Evolutionary conservation across 768 basidiomycete species (phyloP).

Genomic region (Trametes gibbosa): DNA sequence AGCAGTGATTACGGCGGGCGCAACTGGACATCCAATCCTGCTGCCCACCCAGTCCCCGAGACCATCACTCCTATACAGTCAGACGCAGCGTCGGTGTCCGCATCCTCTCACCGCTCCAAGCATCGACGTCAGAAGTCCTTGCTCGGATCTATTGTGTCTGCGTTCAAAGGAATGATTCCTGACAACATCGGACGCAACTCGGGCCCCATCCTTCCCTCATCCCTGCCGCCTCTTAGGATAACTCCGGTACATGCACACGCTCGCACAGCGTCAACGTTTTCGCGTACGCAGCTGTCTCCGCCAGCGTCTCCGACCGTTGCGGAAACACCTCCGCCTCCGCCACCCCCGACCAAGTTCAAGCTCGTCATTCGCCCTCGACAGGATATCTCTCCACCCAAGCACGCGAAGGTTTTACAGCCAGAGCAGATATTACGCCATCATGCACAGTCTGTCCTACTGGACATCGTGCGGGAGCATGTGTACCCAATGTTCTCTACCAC

Average conservation of each 20-base stretch:
- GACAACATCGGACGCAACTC: slow-evolving; percentile 8
- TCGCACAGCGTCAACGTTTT: slow-evolving; percentile 23
- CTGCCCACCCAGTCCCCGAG: background rate
- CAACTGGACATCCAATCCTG: background rate
- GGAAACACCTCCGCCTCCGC: slow-evolving; percentile 24
- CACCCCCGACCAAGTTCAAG: slow-evolving; percentile 19
- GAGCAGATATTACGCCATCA: slow-evolving; percentile 45
- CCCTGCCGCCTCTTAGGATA: slow-evolving; percentile 11
- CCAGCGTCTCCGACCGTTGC: slow-evolving; percentile 30
- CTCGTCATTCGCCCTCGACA: slow-evolving; percentile 23
- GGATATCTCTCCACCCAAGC: slow-evolving; percentile 15
- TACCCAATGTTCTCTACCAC: slow-evolving; percentile 16
- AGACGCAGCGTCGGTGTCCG: slow-evolving; percentile 8
- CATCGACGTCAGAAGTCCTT: slow-evolving; percentile 73
- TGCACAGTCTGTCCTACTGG: slow-evolving; percentile 66
- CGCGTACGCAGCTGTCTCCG: slow-evolving; percentile 20
- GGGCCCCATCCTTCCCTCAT: slow-evolving; percentile 14
- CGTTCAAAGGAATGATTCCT: slow-evolving; percentile 21
- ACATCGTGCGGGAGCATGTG: slow-evolving; percentile 62
- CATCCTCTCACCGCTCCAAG: slow-evolving; percentile 31
- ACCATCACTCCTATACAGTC: background rate
- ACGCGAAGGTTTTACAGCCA: slow-evolving; percentile 8
- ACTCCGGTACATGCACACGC: slow-evolving; percentile 11
- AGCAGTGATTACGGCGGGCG: background rate
- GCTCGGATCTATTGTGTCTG: slow-evolving; percentile 68